These are phyloP conservation scores for Nemania sp. DNA, from an alignment of 2,329 filamentous ascomycete species.

Conservation along the genomic window DNA sequence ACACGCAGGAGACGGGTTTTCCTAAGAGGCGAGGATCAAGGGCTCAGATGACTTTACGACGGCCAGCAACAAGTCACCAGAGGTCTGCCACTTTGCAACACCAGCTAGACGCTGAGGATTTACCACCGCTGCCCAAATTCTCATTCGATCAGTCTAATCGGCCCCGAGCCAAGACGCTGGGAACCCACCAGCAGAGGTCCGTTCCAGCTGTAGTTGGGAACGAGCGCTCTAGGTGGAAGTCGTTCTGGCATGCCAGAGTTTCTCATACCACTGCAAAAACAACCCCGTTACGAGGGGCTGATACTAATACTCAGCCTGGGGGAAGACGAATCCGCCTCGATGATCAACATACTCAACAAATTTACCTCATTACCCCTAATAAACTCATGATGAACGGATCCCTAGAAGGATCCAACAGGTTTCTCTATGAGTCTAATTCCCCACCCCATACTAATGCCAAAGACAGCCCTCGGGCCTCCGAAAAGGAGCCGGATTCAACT, in stretches of 20 bases:
- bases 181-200: constrained; percentile 35
- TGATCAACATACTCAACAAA: constrained; percentile 50
- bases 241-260: constrained; percentile 66
- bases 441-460: constrained; percentile 34
- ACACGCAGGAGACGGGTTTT: constrained; percentile 58
- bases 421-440: constrained; percentile 10
- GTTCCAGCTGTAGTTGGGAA: constrained; percentile 22
- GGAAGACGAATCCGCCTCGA: constrained; percentile 51
- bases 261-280: constrained; percentile 40
- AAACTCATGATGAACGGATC: constrained; percentile 41
- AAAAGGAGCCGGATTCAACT: constrained; percentile 45
- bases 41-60: constrained; percentile 73
- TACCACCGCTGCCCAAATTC: constrained; percentile 46
- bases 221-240: constrained; percentile 60
- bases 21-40: constrained; percentile 63
- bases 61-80: constrained; percentile 84
- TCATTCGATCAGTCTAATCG: constrained; percentile 53
- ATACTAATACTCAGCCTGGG: constrained; percentile 47
- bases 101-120: constrained; percentile 45
- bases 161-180: constrained; percentile 48
- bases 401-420: constrained; percentile 14
- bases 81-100: constrained; percentile 77
- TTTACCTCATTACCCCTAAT: constrained; percentile 55
- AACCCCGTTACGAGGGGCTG: constrained; percentile 42
- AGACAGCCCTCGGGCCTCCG: constrained; percentile 45